Conservation (phyloP, 1,284 basidiomycete genomes). For the Melampsora americana region DNA sequence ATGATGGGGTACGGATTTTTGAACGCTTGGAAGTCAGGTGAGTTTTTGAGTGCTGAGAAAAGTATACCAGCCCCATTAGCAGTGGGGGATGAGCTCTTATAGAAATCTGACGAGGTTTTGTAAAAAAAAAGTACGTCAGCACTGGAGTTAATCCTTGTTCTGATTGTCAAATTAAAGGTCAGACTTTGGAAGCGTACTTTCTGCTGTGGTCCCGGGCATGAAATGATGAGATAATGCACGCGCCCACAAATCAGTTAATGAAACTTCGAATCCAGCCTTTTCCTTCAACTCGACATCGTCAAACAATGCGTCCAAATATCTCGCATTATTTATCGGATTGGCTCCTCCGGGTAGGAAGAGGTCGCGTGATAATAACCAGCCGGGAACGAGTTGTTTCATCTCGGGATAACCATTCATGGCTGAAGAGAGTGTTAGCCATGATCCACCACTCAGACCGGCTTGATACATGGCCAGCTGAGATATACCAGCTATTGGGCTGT, state of each 20-base stretch:
- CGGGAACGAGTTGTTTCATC: conserved; percentile 5
- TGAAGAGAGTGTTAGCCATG: conserved; percentile 18
- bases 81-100: not conserved
- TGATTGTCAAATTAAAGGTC: too few relatives aligned
- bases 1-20: conserved; percentile 29
- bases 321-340: conserved; percentile 3
- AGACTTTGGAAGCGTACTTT: conserved; percentile 1
- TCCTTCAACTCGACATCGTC: conserved; percentile 12
- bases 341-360: conserved; percentile 23
- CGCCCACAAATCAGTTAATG: conserved; percentile 21
- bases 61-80: conserved; percentile 20
- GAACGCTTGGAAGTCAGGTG: conserved; percentile 1
- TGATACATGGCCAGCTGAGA: conserved; percentile 15
- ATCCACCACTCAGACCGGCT: conserved; percentile 30
- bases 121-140: too few relatives aligned
- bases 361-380: conserved; percentile 22
- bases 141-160: too few relatives aligned
- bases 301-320: not conserved
- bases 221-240: conserved; percentile 26
- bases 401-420: conserved; percentile 15
- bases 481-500: conserved; percentile 27
- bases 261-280: conserved; percentile 18
- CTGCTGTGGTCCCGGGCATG: conserved; percentile 9
- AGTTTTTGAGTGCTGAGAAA: conserved; percentile 15
- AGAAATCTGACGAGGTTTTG: conserved; percentile 12